phyloP scores from a whole-genome alignment of 768 basidiomycete species.

The Trametes cubensis region DNA sequence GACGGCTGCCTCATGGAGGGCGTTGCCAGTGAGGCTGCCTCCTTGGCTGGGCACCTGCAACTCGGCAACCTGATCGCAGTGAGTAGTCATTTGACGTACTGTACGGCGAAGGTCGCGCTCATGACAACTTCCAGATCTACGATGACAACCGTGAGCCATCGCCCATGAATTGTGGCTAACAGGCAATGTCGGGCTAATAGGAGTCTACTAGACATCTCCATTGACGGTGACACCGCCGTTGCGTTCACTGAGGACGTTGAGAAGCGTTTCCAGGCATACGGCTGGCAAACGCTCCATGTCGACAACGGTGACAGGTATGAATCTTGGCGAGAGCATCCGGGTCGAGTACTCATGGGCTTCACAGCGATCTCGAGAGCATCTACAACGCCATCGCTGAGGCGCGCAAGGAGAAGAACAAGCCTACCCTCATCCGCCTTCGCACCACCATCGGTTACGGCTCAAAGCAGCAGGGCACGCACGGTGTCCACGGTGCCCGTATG shows the following conservation, averaged over 20 bases:
- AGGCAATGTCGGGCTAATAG: no score
- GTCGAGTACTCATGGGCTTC: conserved; percentile 12
- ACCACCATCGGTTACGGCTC: conserved; percentile 96
- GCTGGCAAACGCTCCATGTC: conserved; percentile 91
- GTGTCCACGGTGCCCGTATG: conserved; percentile 92
- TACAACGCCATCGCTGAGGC: conserved; percentile 78
- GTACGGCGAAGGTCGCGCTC: conserved; percentile 2
- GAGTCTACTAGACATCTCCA: conserved; percentile 75
- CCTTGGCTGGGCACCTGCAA: conserved; percentile 91
- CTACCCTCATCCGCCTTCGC: conserved; percentile 81
- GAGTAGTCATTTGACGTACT: conserved; percentile 38
- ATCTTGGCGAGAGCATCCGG: background rate
- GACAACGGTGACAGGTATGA: conserved; percentile 75
- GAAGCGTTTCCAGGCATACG: conserved; percentile 86
- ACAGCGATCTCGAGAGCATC: conserved; percentile 76
- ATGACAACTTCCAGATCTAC: conserved; percentile 61
- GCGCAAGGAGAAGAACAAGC: conserved; percentile 75
- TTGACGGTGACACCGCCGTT: conserved; percentile 89
- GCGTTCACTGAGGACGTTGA: conserved; percentile 95
- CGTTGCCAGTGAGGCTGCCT: conserved; percentile 89
- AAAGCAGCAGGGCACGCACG: conserved; percentile 89
- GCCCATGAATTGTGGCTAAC: conserved; percentile 21
- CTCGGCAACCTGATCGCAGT: conserved; percentile 92
- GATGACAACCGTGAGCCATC: conserved; percentile 85
- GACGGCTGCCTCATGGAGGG: conserved; percentile 99